Base-by-base conservation (phyloP, 148 eudicot genomes). In the Persicaria tinctoria region DNA sequence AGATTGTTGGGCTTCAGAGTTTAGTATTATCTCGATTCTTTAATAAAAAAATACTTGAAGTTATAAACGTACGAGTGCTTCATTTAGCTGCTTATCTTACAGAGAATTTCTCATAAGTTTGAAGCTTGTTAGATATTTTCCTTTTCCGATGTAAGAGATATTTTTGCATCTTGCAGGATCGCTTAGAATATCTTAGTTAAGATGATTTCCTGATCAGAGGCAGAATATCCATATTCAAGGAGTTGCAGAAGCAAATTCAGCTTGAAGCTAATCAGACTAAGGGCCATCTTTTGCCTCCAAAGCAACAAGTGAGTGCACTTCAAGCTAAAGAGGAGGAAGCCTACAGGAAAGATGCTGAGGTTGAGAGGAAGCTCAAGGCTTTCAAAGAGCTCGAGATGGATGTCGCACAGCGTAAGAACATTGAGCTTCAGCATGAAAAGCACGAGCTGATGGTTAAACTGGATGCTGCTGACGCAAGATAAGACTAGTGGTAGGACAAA, bases 391-490 rank as follows among this genome's bases (percentile, higher is more conserved):
- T 90, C 74, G 99, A 95, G 71, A 84, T 83, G 46, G 97, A 89
- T 55, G 84, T 90, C 45, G 85, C 86, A 46, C 97, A 92, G 83
- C 92, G 92, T 41, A 92, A 89, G 85, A 87, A 89, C 82, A 90
- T 84, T 69, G 99, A 95, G 87, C 92, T 95, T 79, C 97, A 89
- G 83, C 91, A 92, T 81, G 99, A 95, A 76, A 95, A 90, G 82
- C 85, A 97, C 68, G 97, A 95, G 74, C 81, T 95, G 76, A 68
- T 80, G 23, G 82, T 95, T 55, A 89, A 89, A 79, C 70, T 95
- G 14, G 91, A 87, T 79, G 84, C 92, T 80, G 97, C 96, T 66
- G 92, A 90, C 80, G 79, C 90, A 60, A 85, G 81, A 84, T 20
- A 0, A 20, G 23, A 20, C 23, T 20, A 20, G 23, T 20, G 23